phyloP scores from a whole-genome alignment of 257 asterid species.

The Scutellaria baicalensis region DNA sequence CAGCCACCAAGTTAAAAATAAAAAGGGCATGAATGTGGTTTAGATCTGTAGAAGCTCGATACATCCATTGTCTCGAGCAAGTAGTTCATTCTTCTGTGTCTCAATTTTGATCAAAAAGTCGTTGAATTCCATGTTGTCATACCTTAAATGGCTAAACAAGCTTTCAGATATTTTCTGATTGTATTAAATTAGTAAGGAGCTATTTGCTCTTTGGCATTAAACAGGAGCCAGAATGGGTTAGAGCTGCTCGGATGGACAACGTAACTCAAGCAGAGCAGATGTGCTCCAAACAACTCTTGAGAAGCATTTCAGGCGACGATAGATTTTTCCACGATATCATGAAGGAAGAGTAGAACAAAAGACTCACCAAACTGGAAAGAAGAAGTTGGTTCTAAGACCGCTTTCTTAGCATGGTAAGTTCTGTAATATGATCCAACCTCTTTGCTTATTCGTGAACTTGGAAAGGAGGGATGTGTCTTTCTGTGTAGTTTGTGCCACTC shows the following conservation, averaged over 20 bases:
- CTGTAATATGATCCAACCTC: not conserved
- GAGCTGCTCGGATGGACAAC: conserved; percentile 66
- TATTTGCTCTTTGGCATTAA: not conserved
- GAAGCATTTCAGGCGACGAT: conserved; percentile 57
- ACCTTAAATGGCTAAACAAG: not conserved
- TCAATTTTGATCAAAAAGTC: not conserved
- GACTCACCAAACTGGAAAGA: not conserved
- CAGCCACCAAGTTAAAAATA: too few relatives aligned
- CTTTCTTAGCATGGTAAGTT: not conserved
- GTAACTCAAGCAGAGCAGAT: conserved; percentile 71
- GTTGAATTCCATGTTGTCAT: not conserved
- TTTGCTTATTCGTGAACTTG: not conserved
- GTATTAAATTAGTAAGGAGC: not conserved
- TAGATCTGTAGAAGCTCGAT: not conserved
- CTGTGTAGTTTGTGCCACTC: conserved; percentile 3
- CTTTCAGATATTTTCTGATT: not conserved
- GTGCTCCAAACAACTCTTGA: conserved; percentile 72
- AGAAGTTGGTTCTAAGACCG: not conserved
- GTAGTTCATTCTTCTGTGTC: not conserved
- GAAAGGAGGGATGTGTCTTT: not conserved
- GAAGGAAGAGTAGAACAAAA: conserved; percentile 29
- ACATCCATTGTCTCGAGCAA: not conserved
- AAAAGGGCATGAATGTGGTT: too few relatives aligned
- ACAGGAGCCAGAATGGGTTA: conserved; percentile 95
- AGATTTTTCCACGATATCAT: conserved; percentile 26